phyloP scores from a whole-genome alignment of 164 flowering plant genomes.

The Tinospora cordifolia region DNA sequence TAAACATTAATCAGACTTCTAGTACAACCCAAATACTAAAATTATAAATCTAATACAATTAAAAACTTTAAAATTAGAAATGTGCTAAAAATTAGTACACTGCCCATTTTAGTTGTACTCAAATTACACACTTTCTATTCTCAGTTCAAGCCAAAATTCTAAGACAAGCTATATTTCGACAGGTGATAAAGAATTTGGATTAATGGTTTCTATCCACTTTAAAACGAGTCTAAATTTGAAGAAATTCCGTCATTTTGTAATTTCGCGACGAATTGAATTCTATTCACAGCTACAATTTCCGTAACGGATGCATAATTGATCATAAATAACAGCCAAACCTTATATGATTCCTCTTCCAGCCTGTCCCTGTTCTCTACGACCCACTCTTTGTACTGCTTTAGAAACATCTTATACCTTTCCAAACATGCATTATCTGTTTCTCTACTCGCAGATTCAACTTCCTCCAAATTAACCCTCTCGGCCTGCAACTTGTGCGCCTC shows the following conservation, averaged over 20 bases:
- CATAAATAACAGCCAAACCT: conserved; percentile 38
- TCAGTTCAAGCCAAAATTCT: too few species aligned
- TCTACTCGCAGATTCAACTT: conserved; percentile 28
- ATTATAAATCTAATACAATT: too few species aligned
- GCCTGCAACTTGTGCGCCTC: conserved; percentile 68
- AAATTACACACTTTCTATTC: too few species aligned
- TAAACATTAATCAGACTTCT: too few species aligned
- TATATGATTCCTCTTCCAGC: conserved; percentile 82
- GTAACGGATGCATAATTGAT: neutral
- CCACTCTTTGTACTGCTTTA: conserved; percentile 93
- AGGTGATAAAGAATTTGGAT: too few species aligned
- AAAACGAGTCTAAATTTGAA: too few species aligned
- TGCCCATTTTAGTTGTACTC: too few species aligned
- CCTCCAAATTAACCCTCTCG: conserved; percentile 44
- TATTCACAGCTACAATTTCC: neutral
- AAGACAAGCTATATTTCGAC: too few species aligned
- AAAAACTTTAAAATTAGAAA: too few species aligned
- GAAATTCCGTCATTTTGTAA: neutral
- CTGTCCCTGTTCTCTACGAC: conserved; percentile 68
- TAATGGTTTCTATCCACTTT: too few species aligned
- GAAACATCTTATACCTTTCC: conserved; percentile 74
- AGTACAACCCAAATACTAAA: too few species aligned
- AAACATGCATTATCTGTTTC: conserved; percentile 39
- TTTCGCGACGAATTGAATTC: neutral
- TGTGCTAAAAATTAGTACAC: too few species aligned